Percentiles rank a stretch among this genome's conserved stretches.
phyloP scores from a whole-genome alignment of 2,329 filamentous ascomycete species.

The Rutstroemia sp. region DNA sequence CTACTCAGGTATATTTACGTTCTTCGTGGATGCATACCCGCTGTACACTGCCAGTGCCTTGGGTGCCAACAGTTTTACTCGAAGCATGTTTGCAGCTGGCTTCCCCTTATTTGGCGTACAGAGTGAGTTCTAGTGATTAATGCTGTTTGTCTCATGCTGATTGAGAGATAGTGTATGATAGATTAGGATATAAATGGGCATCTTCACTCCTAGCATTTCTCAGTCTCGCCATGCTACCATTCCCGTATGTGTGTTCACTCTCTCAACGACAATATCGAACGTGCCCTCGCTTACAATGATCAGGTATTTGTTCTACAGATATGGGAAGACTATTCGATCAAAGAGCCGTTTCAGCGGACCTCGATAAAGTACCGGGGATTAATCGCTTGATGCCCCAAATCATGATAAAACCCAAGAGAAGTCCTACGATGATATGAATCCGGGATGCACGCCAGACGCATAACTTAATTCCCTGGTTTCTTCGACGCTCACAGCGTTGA shows the following conservation, averaged over 20 bases:
- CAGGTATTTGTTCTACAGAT: constrained; percentile 48
- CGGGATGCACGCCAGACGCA: no score
- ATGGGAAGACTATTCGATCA: constrained; percentile 37
- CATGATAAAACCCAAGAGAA: no score
- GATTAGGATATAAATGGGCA: constrained; percentile 38
- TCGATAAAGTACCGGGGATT: neutral
- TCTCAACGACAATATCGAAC: neutral
- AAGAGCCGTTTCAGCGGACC: neutral
- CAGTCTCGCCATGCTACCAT: constrained; percentile 35
- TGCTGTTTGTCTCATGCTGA: neutral
- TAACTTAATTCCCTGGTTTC: no score
- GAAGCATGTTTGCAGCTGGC: constrained; percentile 71
- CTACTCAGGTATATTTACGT: constrained; percentile 82
- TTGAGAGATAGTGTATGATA: constrained; percentile 39
- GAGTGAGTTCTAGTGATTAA: constrained; percentile 22
- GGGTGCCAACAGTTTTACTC: constrained; percentile 74
- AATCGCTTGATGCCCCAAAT: no score
- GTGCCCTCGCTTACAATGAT: neutral
- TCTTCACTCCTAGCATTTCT: constrained; percentile 42
- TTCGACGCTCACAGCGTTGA: no score
- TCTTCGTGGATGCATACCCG: constrained; percentile 69
- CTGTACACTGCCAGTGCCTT: constrained; percentile 68
- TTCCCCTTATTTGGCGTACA: constrained; percentile 68
- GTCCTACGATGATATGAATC: no score
- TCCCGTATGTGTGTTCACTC: neutral